Evolutionary conservation across 768 basidiomycete species (phyloP).

Genomic region (Hirschioporus abietinus): DNA sequence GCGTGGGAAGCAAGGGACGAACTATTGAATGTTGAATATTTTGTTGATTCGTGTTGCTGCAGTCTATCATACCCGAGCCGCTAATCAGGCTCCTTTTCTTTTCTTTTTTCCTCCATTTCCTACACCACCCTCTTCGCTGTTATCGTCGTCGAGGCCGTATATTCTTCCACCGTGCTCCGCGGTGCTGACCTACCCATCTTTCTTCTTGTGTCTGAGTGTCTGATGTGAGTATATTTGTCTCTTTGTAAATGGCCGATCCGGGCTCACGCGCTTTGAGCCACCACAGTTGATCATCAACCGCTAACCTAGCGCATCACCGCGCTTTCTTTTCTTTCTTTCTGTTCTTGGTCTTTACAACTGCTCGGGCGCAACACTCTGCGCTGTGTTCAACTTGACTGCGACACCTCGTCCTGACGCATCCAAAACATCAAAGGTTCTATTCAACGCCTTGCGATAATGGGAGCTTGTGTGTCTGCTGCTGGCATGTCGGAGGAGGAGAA

Average conservation of each 20-base stretch:
- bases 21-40: not conserved
- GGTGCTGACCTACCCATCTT: not conserved
- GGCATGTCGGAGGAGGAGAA: slow-evolving; percentile 70
- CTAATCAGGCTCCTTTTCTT: not conserved
- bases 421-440: not conserved
- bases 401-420: slow-evolving; percentile 4
- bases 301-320: not conserved
- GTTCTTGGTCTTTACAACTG: not conserved
- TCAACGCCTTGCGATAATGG: slow-evolving; percentile 43
- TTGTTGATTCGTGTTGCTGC: not conserved
- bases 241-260: not conserved
- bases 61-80: not conserved
- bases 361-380: not conserved
- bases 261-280: not conserved
- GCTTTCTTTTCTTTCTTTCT: not conserved
- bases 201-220: not conserved
- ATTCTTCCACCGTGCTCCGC: not conserved
- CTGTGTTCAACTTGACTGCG: not conserved
- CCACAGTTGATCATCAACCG: not conserved
- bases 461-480: slow-evolving; percentile 70
- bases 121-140: not conserved
- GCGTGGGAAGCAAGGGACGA: not conserved
- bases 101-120: not conserved
- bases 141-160: not conserved
- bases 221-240: not conserved